Evolutionary conservation across 1,139 yeast species (phyloP).

Genomic region (Blastobotrys proliferans): DNA sequence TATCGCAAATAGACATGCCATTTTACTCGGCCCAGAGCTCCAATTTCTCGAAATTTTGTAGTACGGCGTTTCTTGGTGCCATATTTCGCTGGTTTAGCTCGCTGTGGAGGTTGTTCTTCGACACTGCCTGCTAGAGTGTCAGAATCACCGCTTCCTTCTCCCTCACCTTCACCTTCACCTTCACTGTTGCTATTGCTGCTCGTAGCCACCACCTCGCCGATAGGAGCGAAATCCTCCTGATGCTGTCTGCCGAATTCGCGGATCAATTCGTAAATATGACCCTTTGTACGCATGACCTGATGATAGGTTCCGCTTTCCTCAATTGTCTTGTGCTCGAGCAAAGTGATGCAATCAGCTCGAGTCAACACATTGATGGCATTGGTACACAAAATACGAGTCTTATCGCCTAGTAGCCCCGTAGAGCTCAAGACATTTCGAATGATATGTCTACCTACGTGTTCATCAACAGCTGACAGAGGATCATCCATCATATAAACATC

Average conservation of each 20-base stretch:
- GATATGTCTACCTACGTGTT: slow-evolving; percentile 86
- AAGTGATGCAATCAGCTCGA: slow-evolving; percentile 57
- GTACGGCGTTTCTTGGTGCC: slow-evolving; percentile 26
- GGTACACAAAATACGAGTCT: slow-evolving; percentile 75
- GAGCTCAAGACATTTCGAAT: slow-evolving; percentile 57
- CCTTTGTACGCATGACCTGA: slow-evolving; percentile 26
- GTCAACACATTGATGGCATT: slow-evolving; percentile 71
- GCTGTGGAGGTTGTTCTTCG: slow-evolving; percentile 15
- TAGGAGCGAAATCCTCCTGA: neutral
- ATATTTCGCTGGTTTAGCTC: slow-evolving; percentile 14
- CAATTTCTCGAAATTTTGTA: slow-evolving; percentile 47
- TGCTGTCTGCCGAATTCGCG: slow-evolving; percentile 36
- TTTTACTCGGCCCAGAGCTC: slow-evolving; percentile 84
- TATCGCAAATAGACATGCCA: slow-evolving; percentile 77
- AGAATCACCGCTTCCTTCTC: neutral
- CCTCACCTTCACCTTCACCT: neutral
- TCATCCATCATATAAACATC: slow-evolving; percentile 89
- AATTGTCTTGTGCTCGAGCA: slow-evolving; percentile 54
- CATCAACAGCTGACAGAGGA: slow-evolving; percentile 90
- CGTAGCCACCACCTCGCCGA: neutral
- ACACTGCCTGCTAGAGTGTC: slow-evolving; percentile 14
- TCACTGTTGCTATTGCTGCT: neutral
- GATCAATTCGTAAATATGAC: slow-evolving; percentile 29
- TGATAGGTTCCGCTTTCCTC: slow-evolving; percentile 39
- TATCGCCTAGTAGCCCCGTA: slow-evolving; percentile 59